Conservation (phyloP, 768 basidiomycete species). For the Lactifluus volemus region DNA sequence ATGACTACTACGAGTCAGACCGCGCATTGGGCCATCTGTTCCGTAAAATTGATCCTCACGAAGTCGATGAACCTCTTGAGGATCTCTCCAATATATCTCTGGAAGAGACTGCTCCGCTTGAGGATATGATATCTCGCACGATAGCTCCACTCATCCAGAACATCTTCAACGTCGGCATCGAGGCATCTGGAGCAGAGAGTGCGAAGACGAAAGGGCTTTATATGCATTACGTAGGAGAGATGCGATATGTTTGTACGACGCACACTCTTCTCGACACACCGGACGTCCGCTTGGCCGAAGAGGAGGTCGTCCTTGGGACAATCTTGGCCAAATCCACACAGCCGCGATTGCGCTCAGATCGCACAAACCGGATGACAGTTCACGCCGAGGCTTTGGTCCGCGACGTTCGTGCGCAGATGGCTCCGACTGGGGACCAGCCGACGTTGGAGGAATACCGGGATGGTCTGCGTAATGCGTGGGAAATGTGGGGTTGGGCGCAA, state of each 20-base stretch:
- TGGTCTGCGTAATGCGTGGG: slow-evolving; percentile 50
- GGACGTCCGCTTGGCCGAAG: slow-evolving; percentile 51
- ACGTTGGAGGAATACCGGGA: slow-evolving; percentile 23
- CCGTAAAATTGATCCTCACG: background rate
- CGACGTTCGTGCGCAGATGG: slow-evolving; percentile 37
- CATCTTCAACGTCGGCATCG: slow-evolving; percentile 37
- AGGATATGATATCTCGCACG: background rate
- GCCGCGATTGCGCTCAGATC: slow-evolving; percentile 47
- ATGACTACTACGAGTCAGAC: background rate
- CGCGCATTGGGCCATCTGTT: background rate
- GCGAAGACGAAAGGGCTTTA: slow-evolving; percentile 29
- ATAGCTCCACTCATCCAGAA: background rate
- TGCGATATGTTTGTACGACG: slow-evolving; percentile 60
- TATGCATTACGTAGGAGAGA: slow-evolving; percentile 49
- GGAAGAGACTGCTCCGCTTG: background rate
- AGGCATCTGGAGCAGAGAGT: slow-evolving; percentile 27
- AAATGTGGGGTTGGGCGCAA: slow-evolving; percentile 52
- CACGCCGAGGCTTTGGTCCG: slow-evolving; percentile 45
- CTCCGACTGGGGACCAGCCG: background rate
- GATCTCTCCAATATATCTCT: slow-evolving; percentile 16
- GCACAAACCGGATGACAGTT: slow-evolving; percentile 53
- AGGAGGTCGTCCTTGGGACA: slow-evolving; percentile 66
- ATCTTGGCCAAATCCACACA: slow-evolving; percentile 66
- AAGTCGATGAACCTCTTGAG: background rate
- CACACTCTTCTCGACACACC: slow-evolving; percentile 55